These are phyloP conservation scores for Desmodesmus armatus DNA, from an alignment of 139 green algal species.

Conservation along the genomic window DNA sequence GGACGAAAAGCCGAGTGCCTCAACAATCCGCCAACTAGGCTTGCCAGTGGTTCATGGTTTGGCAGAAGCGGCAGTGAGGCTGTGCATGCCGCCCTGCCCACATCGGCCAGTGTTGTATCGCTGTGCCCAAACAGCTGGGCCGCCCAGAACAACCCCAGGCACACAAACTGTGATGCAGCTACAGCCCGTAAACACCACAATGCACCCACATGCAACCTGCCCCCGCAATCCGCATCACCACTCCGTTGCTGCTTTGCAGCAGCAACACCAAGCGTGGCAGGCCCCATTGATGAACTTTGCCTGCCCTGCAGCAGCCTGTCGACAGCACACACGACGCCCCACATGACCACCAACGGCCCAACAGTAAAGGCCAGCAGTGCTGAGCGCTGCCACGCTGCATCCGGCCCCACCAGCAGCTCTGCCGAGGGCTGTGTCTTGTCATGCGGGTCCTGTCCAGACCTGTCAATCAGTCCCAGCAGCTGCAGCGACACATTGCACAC, in stretches of 20 bases:
- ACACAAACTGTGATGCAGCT: not conserved
- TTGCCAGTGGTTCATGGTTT: not conserved
- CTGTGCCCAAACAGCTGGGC: constrained; percentile 23
- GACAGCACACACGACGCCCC: constrained; percentile 22
- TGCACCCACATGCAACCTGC: too few species aligned
- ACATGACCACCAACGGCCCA: constrained; percentile 20
- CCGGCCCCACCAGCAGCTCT: constrained; percentile 34
- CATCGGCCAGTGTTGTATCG: not conserved
- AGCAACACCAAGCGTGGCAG: too few species aligned
- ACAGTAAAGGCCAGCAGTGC: constrained; percentile 9
- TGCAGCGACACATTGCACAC: constrained; percentile 43
- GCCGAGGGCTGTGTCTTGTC: constrained; percentile 57
- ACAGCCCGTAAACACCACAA: too few species aligned
- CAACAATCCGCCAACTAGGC: not conserved
- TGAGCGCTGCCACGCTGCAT: not conserved
- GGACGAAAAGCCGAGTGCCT: not conserved
- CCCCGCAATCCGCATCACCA: too few species aligned
- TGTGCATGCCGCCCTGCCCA: not conserved
- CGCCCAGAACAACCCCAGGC: constrained; percentile 15
- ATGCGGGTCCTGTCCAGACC: constrained; percentile 60
- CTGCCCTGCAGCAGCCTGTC: not conserved
- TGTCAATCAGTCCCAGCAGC: constrained; percentile 60
- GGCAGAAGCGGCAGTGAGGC: not conserved
- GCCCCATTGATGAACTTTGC: too few species aligned
- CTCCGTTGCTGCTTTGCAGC: too few species aligned